Evolutionary conservation across 768 basidiomycete species (phyloP), one percentile per base, ranked within the genome.

Genomic region (Coprinopsis strossmayeri): DNA sequence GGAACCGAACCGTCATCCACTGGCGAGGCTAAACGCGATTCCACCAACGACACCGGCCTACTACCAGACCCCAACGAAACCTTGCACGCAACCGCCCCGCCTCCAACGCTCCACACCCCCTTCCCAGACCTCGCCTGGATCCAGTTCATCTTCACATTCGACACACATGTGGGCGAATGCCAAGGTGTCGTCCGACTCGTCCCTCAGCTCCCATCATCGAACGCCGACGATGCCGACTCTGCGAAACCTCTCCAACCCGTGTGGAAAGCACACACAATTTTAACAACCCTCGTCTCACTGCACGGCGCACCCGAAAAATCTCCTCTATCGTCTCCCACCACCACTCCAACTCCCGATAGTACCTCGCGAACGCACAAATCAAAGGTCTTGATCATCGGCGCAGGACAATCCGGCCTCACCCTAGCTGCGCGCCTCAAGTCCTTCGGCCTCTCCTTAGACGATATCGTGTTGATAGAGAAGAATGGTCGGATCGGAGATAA

Each of bases 331-430:
- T 82, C 27, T 61, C 70, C 50, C 55, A 48, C 1, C 51, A 66
- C 15, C 66, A 74, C 0, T 69, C 75, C 52, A 77, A 81, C 56
- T 77, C 69, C 72, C 48, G 37, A 38, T 7, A 18, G 37, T 5
- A 10, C 18, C 18, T 13, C 37, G 5, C 7, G 7, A 20, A 71
- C 73, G 25, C 82, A 81, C 54, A 63, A 61, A 26, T 72, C 71
- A n/a, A 58, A 55, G 2, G 86, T 84, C 9, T 59, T 87, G 24
- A 66, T 87, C 20, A 64, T 85, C 17, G 81, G 83, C 10, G 83
- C 73, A 0, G 84, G 83, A 0, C 87, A 87, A 48, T 76, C 73
- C 52, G 88, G 86, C 1, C 63, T 91, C 24, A 77, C 73, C 34
- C 59, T 79, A 1, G 84, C 85, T 0, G 82, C 83, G 1, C 69